A percentile compares a stretch with the other conserved stretches of the same genome.
These are phyloP conservation scores for Tilletia setariae DNA, from an alignment of 1,284 basidiomycete species.

Conservation along the genomic window DNA sequence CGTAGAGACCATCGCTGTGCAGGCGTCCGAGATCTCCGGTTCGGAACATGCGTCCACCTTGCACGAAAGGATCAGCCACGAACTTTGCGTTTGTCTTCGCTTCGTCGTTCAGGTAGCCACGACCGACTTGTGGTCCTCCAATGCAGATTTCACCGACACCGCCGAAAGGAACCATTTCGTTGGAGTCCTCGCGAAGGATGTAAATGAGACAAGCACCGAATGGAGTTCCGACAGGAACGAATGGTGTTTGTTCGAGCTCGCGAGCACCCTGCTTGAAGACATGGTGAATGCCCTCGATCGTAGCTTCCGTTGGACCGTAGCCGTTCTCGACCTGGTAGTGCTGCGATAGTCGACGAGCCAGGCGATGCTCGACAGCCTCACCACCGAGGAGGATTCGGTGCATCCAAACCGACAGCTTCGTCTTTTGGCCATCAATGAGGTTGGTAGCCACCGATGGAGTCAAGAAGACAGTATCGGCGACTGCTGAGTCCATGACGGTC, in stretches of 20 bases:
- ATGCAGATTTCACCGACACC: conserved; percentile 15
- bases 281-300: conserved; percentile 16
- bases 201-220: conserved; percentile 1
- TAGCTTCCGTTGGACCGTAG: conserved; percentile 19
- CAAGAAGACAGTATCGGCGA: conserved; percentile 3
- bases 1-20: conserved; percentile 10
- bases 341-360: neutral
- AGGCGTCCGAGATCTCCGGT: neutral
- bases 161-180: neutral
- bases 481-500: neutral
- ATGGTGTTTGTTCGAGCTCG: neutral
- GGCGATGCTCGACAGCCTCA: conserved; percentile 11
- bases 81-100: too few relatives aligned
- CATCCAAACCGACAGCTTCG: neutral
- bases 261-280: conserved; percentile 7
- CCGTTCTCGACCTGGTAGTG: conserved; percentile 14
- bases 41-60: conserved; percentile 1
- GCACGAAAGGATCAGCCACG: neutral
- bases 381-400: neutral
- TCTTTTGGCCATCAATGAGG: neutral
- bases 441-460: conserved; percentile 16
- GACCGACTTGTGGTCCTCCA: conserved; percentile 41
- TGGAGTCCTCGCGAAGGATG: conserved; percentile 12
- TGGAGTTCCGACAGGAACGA: conserved; percentile 15
- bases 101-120: conserved; percentile 30